Evolutionary conservation across 106 monocot genomes (phyloP).

Genomic region (Platanthera guangdongensis): DNA sequence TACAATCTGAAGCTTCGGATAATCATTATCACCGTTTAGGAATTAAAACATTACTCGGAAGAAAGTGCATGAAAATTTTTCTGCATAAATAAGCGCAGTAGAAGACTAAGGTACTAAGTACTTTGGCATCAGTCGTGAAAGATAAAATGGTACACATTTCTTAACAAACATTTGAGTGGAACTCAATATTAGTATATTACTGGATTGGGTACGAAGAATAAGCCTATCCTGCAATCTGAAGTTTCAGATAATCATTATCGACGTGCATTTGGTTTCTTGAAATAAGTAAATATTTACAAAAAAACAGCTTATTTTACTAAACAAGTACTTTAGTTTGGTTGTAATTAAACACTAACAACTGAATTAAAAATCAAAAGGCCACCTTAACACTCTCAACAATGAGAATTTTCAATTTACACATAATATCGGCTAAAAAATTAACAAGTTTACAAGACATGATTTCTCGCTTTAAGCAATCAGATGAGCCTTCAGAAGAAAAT

Average conservation of each 20-base stretch:
- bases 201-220: neutral
- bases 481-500: neutral
- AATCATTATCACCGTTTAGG: neutral
- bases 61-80: neutral
- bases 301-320: too few relatives aligned
- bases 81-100: too few relatives aligned
- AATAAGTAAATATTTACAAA: too few relatives aligned
- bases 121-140: neutral
- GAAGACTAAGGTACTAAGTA: neutral
- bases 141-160: neutral
- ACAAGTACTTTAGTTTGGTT: too few relatives aligned
- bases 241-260: neutral
- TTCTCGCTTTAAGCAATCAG: too few relatives aligned
- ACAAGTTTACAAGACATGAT: too few relatives aligned
- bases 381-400: too few relatives aligned
- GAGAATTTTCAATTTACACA: too few relatives aligned
- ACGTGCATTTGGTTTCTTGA: too few relatives aligned
- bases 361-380: too few relatives aligned
- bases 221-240: neutral
- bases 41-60: neutral
- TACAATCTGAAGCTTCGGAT: neutral
- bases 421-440: too few relatives aligned
- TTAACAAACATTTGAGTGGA: neutral
- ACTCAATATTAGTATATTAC: neutral
- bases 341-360: too few relatives aligned